Evolutionary conservation across 345 rosid genomes (phyloP).

Genomic region (Tarenaya hassleriana): DNA sequence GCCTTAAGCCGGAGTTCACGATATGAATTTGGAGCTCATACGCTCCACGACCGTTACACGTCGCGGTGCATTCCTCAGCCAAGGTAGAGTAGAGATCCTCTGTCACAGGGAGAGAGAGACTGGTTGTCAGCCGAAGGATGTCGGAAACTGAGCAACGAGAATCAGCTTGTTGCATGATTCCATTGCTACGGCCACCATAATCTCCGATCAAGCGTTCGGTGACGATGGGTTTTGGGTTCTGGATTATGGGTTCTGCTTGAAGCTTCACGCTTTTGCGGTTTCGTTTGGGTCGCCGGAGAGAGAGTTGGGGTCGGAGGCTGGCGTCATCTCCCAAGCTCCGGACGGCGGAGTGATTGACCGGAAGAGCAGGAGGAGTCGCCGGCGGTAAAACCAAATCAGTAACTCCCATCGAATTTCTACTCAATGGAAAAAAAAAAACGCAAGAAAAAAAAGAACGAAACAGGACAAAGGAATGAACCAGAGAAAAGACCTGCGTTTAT

Average conservation of each 20-base stretch:
- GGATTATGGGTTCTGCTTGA: background rate
- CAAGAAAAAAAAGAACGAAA: background rate
- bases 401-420: slow-evolving; percentile 19
- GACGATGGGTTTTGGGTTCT: slow-evolving; percentile 16
- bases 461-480: background rate
- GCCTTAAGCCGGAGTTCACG: slow-evolving; percentile 26
- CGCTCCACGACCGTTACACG: slow-evolving; percentile 37
- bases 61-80: slow-evolving; percentile 45
- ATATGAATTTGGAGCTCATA: slow-evolving; percentile 42
- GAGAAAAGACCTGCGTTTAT: no score
- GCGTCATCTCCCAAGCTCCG: slow-evolving; percentile 3
- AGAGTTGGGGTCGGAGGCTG: slow-evolving; percentile 21
- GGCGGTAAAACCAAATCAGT: slow-evolving; percentile 24
- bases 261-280: background rate
- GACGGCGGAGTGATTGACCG: slow-evolving; percentile 5
- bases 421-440: background rate
- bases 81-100: slow-evolving; percentile 49
- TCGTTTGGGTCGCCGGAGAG: slow-evolving; percentile 23
- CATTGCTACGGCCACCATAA: no score
- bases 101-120: slow-evolving; percentile 40
- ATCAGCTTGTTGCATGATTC: background rate
- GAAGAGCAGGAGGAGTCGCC: slow-evolving; percentile 15
- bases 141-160: slow-evolving; percentile 32
- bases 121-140: slow-evolving; percentile 45
- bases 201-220: background rate